Evolutionary conservation across 768 basidiomycete genomes (phyloP).

Genomic region (Termitomyces sp.): DNA sequence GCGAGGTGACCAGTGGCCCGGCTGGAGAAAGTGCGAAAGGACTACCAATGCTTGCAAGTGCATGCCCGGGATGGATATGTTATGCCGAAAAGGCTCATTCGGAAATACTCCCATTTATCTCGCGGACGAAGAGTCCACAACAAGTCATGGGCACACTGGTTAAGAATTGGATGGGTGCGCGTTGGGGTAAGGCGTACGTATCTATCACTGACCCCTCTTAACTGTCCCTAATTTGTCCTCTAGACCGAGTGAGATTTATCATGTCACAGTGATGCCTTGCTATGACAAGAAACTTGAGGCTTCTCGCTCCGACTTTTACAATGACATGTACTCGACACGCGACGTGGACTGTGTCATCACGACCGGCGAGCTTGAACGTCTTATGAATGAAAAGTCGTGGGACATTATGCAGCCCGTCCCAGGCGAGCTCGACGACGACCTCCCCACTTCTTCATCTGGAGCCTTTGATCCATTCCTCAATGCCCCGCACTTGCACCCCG

Average conservation of each 20-base stretch:
- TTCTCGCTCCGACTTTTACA: slow-evolving; percentile 89
- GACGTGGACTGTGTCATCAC: slow-evolving; percentile 98
- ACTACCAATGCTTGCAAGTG: slow-evolving; percentile 90
- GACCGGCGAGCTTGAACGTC: slow-evolving; percentile 85
- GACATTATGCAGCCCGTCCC: slow-evolving; percentile 58
- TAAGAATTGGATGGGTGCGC: slow-evolving; percentile 76
- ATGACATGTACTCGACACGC: slow-evolving; percentile 71
- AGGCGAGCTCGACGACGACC: slow-evolving; percentile 35
- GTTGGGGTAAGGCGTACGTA: slow-evolving; percentile 66
- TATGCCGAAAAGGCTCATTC: slow-evolving; percentile 97
- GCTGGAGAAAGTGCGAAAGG: slow-evolving; percentile 14
- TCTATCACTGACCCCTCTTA: neutral
- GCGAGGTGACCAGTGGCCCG: neutral
- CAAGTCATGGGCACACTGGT: slow-evolving; percentile 92
- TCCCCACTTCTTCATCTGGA: slow-evolving; percentile 7
- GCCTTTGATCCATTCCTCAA: slow-evolving; percentile 7
- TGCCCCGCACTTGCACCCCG: neutral
- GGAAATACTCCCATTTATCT: slow-evolving; percentile 89
- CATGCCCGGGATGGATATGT: slow-evolving; percentile 99
- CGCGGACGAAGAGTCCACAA: slow-evolving; percentile 86
- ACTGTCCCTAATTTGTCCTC: slow-evolving; percentile 2
- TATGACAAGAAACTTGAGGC: slow-evolving; percentile 99
- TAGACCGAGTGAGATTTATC: slow-evolving; percentile 87
- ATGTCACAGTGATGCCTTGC: slow-evolving; percentile 98
- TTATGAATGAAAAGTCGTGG: slow-evolving; percentile 80